A percentile compares a stretch with the other conserved stretches of the same genome.
Conservation (phyloP, 306 rosid species). For the Inga oerstediana region DNA sequence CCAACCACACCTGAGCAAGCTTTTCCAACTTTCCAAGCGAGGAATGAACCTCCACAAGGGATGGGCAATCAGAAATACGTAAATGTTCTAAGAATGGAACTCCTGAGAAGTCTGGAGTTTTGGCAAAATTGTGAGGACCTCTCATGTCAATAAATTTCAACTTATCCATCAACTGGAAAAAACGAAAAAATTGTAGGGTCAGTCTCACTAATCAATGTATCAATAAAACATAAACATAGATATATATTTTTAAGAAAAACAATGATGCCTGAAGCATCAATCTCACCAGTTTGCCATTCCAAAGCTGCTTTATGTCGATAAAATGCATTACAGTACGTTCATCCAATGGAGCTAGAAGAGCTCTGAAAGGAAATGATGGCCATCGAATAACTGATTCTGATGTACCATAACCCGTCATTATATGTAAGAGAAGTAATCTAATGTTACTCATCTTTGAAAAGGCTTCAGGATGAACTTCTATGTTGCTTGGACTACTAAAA, state of each 20-base stretch:
- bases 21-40: background rate
- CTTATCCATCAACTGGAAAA: fast-evolving
- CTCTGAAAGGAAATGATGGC: background rate
- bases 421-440: too few species aligned
- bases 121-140: too few species aligned
- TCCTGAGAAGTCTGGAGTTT: background rate
- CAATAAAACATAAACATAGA: background rate
- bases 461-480: background rate
- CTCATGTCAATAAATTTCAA: background rate
- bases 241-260: too few species aligned
- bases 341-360: too few species aligned
- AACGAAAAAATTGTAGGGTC: background rate
- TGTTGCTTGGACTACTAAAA: too few species aligned
- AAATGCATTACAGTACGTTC: too few species aligned
- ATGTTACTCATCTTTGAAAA: background rate
- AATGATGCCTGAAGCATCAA: too few species aligned
- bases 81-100: background rate
- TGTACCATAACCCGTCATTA: too few species aligned
- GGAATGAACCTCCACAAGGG: background rate
- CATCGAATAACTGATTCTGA: too few species aligned
- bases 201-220: too few species aligned
- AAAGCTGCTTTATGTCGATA: too few species aligned
- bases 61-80: fast-evolving
- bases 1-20: background rate
- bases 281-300: too few species aligned